phyloP scores from a whole-genome alignment of 768 basidiomycete species.

The Trametes cingulata region DNA sequence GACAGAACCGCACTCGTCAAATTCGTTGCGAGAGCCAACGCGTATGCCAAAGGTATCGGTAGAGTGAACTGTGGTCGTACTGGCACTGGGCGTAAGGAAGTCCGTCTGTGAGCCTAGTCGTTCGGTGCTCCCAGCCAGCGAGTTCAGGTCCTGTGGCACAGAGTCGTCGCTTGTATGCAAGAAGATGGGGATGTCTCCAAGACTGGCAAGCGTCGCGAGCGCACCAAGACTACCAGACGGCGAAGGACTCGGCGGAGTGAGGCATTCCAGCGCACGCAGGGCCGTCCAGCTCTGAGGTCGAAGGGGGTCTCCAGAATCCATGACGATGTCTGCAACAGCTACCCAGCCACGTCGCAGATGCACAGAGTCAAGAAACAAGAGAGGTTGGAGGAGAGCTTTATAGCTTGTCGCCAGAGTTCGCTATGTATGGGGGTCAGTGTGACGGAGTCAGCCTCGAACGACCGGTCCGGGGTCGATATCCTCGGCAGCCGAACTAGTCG shows the following conservation, averaged over 20 bases:
- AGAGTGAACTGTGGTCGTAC: slow-evolving; percentile 21
- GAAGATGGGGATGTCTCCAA: slow-evolving; percentile 32
- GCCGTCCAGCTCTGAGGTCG: slow-evolving; percentile 25
- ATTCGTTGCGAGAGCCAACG: not conserved
- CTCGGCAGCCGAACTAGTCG: slow-evolving; percentile 1
- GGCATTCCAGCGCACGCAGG: slow-evolving; percentile 25
- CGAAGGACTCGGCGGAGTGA: slow-evolving; percentile 28
- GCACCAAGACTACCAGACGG: slow-evolving; percentile 22
- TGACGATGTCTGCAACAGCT: slow-evolving; percentile 6
- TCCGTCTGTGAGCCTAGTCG: not conserved
- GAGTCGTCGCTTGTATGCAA: slow-evolving; percentile 18
- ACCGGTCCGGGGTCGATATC: not conserved
- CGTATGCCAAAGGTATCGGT: slow-evolving; percentile 25
- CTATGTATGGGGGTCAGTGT: not conserved
- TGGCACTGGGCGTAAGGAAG: slow-evolving; percentile 17
- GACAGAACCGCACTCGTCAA: not conserved
- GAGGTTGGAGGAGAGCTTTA: too few relatives aligned
- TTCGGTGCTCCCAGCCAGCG: not conserved
- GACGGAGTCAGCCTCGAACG: not conserved
- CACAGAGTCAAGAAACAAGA: not conserved
- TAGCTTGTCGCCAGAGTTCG: too few relatives aligned
- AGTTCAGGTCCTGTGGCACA: slow-evolving; percentile 4
- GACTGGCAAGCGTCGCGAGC: slow-evolving; percentile 23
- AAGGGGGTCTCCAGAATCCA: not conserved
- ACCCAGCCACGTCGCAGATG: slow-evolving; percentile 1